These are phyloP conservation scores for Blastobotrys chiropterorum DNA, from an alignment of 805 yeast species.

Conservation along the genomic window DNA sequence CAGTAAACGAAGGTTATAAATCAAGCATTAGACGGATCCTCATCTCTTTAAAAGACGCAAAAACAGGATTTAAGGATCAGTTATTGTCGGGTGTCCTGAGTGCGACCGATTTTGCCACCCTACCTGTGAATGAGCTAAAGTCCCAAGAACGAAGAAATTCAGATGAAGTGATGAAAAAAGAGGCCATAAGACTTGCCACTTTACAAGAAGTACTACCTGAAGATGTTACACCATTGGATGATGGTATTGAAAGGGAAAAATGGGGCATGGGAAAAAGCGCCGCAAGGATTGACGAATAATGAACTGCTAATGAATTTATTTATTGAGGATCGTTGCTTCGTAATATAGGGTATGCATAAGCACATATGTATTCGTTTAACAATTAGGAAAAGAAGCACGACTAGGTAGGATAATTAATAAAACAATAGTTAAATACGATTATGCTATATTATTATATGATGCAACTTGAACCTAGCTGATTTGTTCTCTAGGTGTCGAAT, in stretches of 20 bases:
- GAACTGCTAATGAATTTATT: not conserved
- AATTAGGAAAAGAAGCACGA: too few species aligned
- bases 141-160: slow-evolving; percentile 20
- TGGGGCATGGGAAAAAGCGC: slow-evolving; percentile 39
- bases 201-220: slow-evolving; percentile 18
- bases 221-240: slow-evolving; percentile 32
- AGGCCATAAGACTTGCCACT: slow-evolving; percentile 25
- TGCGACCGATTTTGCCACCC: slow-evolving; percentile 26
- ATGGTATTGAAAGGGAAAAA: slow-evolving; percentile 37
- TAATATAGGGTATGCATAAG: not conserved
- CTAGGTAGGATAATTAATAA: too few species aligned
- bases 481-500: not conserved
- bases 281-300: slow-evolving; percentile 32
- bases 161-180: slow-evolving; percentile 25
- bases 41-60: slow-evolving; percentile 11
- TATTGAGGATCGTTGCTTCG: not conserved
- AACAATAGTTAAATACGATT: too few species aligned
- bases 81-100: slow-evolving; percentile 24
- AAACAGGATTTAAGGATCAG: slow-evolving; percentile 17
- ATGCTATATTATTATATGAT: too few species aligned
- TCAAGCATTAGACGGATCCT: not conserved
- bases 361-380: not conserved
- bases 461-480: not conserved
- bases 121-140: slow-evolving; percentile 27
- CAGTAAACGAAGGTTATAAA: not conserved